These are phyloP conservation scores for Penicillium pancosmium DNA, from an alignment of 495 filamentous ascomycete species.

Conservation along the genomic window DNA sequence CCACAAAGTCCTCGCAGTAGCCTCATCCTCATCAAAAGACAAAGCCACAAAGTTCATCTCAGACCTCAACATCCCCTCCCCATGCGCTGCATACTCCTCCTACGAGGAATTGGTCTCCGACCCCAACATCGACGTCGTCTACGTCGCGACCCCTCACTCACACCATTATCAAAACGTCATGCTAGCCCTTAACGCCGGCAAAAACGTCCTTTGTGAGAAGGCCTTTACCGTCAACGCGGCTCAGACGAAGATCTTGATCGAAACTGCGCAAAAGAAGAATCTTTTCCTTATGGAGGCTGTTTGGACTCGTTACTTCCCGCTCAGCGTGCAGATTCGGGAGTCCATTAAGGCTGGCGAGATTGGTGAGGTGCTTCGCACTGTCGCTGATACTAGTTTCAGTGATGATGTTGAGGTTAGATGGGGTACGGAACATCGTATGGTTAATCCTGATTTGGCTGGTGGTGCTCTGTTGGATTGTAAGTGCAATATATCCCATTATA, in stretches of 20 bases:
- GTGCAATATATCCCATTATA: conserved; percentile 15
- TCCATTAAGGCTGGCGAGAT: conserved; percentile 69
- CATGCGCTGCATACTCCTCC: conserved; percentile 75
- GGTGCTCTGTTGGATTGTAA: conserved; percentile 77
- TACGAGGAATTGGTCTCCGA: conserved; percentile 80
- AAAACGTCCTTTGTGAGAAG: conserved; percentile 93
- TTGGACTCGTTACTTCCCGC: conserved; percentile 91
- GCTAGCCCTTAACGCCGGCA: conserved; percentile 78
- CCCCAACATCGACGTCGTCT: conserved; percentile 81
- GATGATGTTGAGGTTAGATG: conserved; percentile 55
- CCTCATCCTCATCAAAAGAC: conserved; percentile 72
- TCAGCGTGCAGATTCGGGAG: conserved; percentile 74
- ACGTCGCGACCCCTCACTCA: conserved; percentile 91
- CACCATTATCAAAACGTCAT: conserved; percentile 94
- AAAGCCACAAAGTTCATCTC: conserved; percentile 74
- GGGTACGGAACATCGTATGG: conserved; percentile 73
- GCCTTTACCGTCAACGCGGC: conserved; percentile 87
- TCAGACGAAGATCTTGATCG: conserved; percentile 74
- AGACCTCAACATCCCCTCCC: conserved; percentile 61
- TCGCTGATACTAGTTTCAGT: conserved; percentile 67
- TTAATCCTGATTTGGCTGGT: conserved; percentile 82
- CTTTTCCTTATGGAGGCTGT: conserved; percentile 96
- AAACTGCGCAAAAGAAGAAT: conserved; percentile 75
- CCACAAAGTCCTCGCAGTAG: conserved; percentile 79
- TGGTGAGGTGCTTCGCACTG: conserved; percentile 75